Evolutionary conservation across 139 green algal species (phyloP).

Genomic region (Chlorella sp.): DNA sequence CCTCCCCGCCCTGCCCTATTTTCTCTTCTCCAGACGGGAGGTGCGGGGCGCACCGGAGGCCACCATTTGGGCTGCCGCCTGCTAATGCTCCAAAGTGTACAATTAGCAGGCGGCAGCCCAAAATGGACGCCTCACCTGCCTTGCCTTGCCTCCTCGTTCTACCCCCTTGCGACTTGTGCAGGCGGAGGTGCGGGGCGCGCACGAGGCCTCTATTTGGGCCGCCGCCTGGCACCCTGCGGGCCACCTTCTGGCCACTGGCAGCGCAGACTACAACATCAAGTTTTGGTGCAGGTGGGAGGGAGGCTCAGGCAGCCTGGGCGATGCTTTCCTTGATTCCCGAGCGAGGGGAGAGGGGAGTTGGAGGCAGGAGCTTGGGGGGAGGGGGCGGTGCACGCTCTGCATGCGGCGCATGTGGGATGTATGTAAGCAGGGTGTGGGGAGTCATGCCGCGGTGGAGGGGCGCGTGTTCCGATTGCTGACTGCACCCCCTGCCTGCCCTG

Average conservation of each 20-base stretch:
- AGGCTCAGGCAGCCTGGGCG: not conserved
- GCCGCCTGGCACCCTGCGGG: constrained; percentile 89
- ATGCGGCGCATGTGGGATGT: not conserved
- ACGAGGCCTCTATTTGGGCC: constrained; percentile 76
- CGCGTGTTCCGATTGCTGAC: no score
- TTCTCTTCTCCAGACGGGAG: constrained; percentile 67
- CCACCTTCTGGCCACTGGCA: constrained; percentile 82
- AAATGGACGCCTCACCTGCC: no score
- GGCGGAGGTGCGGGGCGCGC: constrained; percentile 65
- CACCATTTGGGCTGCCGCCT: constrained; percentile 76
- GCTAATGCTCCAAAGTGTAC: no score
- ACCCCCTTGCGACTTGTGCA: constrained; percentile 13
- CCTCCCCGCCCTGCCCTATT: no score
- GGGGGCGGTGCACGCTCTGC: no score
- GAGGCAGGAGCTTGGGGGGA: no score
- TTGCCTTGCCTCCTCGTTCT: no score
- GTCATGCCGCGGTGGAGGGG: no score
- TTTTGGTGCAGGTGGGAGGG: constrained; percentile 74
- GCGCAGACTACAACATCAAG: constrained; percentile 65
- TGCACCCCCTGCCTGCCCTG: no score
- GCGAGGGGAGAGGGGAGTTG: no score
- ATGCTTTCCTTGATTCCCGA: no score
- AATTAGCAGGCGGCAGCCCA: no score
- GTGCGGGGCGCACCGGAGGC: constrained; percentile 73
- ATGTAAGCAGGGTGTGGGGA: not conserved